Base-by-base conservation (phyloP, 2,329 filamentous ascomycete genomes). In the Fusarium guadeloupense region DNA sequence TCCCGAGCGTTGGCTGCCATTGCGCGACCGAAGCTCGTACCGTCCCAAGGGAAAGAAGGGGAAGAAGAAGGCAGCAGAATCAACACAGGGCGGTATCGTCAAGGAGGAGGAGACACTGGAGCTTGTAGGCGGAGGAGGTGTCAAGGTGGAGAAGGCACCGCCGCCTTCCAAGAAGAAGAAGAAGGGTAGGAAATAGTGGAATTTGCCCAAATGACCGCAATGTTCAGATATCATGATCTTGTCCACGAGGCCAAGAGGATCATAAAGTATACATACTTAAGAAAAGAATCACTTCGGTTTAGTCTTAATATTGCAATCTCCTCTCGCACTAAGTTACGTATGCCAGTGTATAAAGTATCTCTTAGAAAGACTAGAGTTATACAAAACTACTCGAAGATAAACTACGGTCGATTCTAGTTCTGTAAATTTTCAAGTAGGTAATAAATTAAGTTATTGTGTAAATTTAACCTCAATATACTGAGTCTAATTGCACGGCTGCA, bases 1-100 rank as follows among this genome's bases (percentile, higher is more conserved):
- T 75, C 89, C 92, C 0, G 95, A 99, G 77, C 84, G 95, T 61
- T 99, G 95, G 95, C 78, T 99, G 57, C 94, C 95, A 12, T 81
- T 98, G 70, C 88, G 90, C 46, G 95, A 99, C 74, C 85, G 95
- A 53, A 95, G 91, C 68, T 91, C 87, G 34, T 99, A 97, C 77
- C 83, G 90, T 41, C 93, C 93, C 8, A 97, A 95, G 80, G 93
- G 93, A 6, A 93, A 90, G 80, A 96, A 97, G 83, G 91, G 92
- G 50, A 94, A 92, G 83, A 89, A 93, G 83, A 90, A 89, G 78
- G 88, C 87, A 5, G 81, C 83, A 59, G 90, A 92, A 66, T 80
- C 89, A 34, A 97, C 92, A 9, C 95, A 98, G 75, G 95, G 95
- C 58, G 94, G 93, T 42, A 78, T 89, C 12, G 90, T 92, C 19